Conservation (phyloP, 768 basidiomycete species). For the Termitomyces sp. region DNA sequence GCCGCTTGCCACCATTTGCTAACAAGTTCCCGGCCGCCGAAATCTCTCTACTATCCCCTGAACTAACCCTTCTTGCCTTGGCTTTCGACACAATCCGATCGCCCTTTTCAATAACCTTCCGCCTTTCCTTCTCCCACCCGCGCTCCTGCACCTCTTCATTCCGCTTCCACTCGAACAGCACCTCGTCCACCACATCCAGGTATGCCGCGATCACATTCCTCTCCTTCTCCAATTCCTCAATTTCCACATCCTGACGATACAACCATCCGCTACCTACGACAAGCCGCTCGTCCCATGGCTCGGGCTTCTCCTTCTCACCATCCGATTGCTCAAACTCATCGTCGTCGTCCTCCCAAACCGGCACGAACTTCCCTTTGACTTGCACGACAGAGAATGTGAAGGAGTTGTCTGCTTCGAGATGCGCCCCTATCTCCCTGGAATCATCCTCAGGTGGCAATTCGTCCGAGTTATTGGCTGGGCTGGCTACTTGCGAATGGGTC, state of each 20-base stretch:
- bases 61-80: constrained; percentile 46
- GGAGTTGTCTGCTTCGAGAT: constrained; percentile 53
- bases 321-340: constrained; percentile 26
- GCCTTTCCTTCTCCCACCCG: constrained; percentile 42
- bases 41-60: constrained; percentile 31
- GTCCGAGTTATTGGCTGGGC: constrained; percentile 29
- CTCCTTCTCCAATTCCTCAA: constrained; percentile 55
- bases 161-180: constrained; percentile 63
- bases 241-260: constrained; percentile 61
- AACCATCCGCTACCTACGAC: constrained; percentile 82
- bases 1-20: constrained; percentile 33
- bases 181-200: constrained; percentile 75
- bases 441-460: constrained; percentile 39
- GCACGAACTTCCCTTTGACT: constrained; percentile 65
- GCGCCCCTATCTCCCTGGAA: constrained; percentile 17
- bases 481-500: constrained; percentile 38
- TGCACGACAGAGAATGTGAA: constrained; percentile 68
- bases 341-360: constrained; percentile 81
- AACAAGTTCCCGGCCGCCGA: constrained; percentile 17
- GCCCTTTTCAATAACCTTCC: constrained; percentile 39
- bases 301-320: constrained; percentile 54
- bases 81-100: constrained; percentile 35
- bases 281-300: constrained; percentile 78
- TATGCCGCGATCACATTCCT: constrained; percentile 54
- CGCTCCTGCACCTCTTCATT: constrained; percentile 43